Conservation (phyloP, 768 basidiomycete genomes). For the Lactarius hatsudake region DNA sequence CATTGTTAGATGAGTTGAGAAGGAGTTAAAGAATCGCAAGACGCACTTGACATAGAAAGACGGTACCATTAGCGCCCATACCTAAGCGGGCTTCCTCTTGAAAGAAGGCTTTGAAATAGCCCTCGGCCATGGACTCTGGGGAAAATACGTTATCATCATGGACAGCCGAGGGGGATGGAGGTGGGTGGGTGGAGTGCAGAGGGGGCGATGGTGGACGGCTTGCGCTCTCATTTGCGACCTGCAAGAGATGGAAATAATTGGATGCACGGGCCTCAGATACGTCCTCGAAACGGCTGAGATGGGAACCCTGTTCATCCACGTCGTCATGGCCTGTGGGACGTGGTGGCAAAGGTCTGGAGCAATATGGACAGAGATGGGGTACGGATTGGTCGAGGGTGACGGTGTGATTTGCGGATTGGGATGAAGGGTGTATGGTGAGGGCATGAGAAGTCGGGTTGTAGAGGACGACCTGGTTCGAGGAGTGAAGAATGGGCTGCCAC, state of each 20-base stretch:
- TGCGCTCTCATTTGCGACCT: constrained; percentile 63
- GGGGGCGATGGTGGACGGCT: constrained; percentile 54
- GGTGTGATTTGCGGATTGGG: constrained; percentile 9
- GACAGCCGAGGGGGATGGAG: constrained; percentile 21
- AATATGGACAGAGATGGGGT: constrained; percentile 61
- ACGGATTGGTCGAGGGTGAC: constrained; percentile 1
- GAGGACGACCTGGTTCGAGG: constrained; percentile 82
- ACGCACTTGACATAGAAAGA: constrained; percentile 81
- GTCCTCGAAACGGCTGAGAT: constrained; percentile 24
- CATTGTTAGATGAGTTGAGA: background rate
- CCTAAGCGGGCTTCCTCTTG: constrained; percentile 85
- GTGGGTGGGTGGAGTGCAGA: background rate
- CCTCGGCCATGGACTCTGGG: constrained; percentile 78
- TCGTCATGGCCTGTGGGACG: constrained; percentile 33
- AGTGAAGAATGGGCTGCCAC: constrained; percentile 80
- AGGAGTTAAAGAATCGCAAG: background rate
- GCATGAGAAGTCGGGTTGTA: constrained; percentile 87
- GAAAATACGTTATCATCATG: constrained; percentile 44
- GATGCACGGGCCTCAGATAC: constrained; percentile 48
- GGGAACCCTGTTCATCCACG: constrained; percentile 34
- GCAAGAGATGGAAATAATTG: constrained; percentile 80
- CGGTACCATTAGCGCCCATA: constrained; percentile 93
- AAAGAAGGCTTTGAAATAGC: constrained; percentile 93
- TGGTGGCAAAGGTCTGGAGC: constrained; percentile 56
- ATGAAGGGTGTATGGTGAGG: constrained; percentile 52